Conservation (phyloP, 805 yeast genomes). For the Isabelozyma gotoi region DNA sequence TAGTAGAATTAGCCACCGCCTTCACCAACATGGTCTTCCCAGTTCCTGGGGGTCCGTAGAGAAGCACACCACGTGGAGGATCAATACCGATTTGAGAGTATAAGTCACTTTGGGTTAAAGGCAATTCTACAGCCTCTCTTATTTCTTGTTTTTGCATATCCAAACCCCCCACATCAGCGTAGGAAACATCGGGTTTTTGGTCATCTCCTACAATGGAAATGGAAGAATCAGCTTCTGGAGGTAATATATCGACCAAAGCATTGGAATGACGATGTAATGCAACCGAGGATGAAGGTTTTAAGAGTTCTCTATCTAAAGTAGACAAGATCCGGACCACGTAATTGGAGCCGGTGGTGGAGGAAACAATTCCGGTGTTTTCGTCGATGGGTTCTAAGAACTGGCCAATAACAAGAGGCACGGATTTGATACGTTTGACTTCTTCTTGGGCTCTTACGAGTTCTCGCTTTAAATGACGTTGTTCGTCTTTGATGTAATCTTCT, state of each 20-base stretch:
- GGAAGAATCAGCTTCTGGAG: conserved; percentile 98
- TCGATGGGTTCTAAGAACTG: conserved; percentile 97
- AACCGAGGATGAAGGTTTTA: conserved; percentile 93
- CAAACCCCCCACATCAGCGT: conserved; percentile 97
- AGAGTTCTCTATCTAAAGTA: conserved; percentile 89
- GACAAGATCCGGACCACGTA: conserved; percentile 94
- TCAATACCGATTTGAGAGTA: conserved; percentile 98
- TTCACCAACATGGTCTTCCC: conserved; percentile 99
- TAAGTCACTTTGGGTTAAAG: conserved; percentile 91
- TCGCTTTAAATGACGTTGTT: conserved; percentile 92
- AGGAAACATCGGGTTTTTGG: conserved; percentile 89
- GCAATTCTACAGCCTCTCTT: conserved; percentile 96
- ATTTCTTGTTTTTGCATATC: conserved; percentile 99
- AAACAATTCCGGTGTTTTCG: conserved; percentile 93
- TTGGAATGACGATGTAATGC: conserved; percentile 98
- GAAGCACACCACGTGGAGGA: conserved; percentile 96
- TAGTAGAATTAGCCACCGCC: conserved; percentile 96
- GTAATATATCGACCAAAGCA: conserved; percentile 93
- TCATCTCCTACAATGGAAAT: conserved; percentile 93
- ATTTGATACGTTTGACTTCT: conserved; percentile 95
- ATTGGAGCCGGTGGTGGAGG: conserved; percentile 96
- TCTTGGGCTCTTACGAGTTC: conserved; percentile 97
- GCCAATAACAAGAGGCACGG: conserved; percentile 97
- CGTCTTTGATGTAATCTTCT: conserved; percentile 97
- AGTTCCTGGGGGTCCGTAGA: conserved; percentile 99